Evolutionary conservation across 2,329 filamentous ascomycete species (phyloP), one percentile per base, ranked within the genome.

Genomic region (Colletotrichum sublineola): DNA sequence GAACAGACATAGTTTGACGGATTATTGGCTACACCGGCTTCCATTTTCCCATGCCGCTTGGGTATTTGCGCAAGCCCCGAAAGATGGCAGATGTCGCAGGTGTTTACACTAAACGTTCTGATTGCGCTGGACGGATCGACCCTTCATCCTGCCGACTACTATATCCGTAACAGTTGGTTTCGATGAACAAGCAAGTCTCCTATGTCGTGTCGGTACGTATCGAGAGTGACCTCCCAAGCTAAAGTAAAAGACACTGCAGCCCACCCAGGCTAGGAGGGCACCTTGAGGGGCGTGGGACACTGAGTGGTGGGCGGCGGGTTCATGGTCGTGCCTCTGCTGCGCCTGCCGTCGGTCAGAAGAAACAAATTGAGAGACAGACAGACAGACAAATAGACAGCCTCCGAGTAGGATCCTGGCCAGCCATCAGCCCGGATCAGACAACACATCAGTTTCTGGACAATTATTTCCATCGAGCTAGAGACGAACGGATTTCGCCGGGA

Each of bases 191-290:
- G 46, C 52, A 67, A 72, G 66, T n/a, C 29, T 31, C 11, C 60
- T 61, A 56, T 68, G 24, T 38, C 66, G 36, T 42, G 38, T 55
- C 53, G 69, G 69, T 71, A 68, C 69, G 69, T 71, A 68, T 66
- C 65, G n/a, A 53, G 50, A 58, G 48, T 31, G 66, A 72, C 69
- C 66, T 50, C 36, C 31, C 52, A 24, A 60, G 53, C 69, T 69
- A 68, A 12, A 69, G 69, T 53, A 33, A 56, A 50, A 61, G 65
- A 55, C 66, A 66, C 58, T 66, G 68, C 65, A 64, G 66, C 38
- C 53, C 55, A 63, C 36, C 40, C 42, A 29, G 18, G 31, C 50
- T 15, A 38, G 40, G 65, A 29, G 42, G 52, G 11, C 12, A 31
- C 38, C 38, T 68, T 29, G 48, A 56, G 31, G 66, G 52, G 12